A percentile compares a stretch with the other conserved stretches of the same genome.
These are phyloP conservation scores for Magnusiomyces suaveolens DNA, from an alignment of 1,139 yeast genomes.

Conservation along the genomic window DNA sequence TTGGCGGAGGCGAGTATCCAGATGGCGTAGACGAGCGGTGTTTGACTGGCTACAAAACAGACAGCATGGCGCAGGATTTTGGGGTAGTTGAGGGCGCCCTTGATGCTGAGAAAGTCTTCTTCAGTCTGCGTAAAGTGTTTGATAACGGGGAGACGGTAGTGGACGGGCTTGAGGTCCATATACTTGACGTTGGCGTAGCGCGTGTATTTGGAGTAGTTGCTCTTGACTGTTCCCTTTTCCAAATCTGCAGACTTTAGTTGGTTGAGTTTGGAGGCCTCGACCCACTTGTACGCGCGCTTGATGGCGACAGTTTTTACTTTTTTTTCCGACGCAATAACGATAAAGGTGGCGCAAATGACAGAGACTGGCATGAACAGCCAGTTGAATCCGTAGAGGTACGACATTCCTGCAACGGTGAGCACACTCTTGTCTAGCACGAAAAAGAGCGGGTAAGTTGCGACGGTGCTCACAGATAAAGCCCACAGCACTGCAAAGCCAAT, in stretches of 20 bases:
- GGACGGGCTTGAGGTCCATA: neutral
- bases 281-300: neutral
- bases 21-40: neutral
- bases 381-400: neutral
- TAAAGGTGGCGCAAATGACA: neutral
- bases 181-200: neutral
- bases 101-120: neutral
- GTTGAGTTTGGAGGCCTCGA: neutral
- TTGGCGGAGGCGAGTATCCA: neutral
- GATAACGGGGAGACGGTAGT: neutral
- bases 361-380: neutral
- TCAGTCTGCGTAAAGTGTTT: neutral
- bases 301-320: neutral
- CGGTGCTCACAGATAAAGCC: neutral
- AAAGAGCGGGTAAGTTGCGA: neutral
- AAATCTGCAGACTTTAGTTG: neutral
- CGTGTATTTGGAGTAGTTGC: neutral
- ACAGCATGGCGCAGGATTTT: neutral
- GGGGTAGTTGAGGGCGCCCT: neutral
- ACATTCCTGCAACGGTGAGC: neutral
- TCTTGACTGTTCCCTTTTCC: neutral
- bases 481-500: neutral
- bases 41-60: neutral
- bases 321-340: neutral
- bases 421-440: neutral